Percentiles rank a stretch among this genome's conserved stretches.
phyloP scores from a whole-genome alignment of 345 rosid genomes.

The Camelina hispida region DNA sequence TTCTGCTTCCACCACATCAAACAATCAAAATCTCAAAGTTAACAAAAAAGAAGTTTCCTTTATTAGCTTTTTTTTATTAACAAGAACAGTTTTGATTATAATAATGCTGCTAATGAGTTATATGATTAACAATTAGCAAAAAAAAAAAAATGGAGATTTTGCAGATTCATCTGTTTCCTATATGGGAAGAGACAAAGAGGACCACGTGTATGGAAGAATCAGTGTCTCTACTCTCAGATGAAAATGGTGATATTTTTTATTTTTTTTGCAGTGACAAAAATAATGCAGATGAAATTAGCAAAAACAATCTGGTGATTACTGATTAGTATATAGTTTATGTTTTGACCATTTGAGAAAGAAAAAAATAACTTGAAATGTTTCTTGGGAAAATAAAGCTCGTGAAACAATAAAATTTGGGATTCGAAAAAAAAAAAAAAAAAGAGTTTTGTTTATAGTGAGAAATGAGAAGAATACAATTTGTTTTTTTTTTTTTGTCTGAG shows the following conservation, averaged over 20 bases:
- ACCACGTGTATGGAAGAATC: constrained; percentile 68
- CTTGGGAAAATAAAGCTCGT: constrained; percentile 37
- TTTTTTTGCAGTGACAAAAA: not conserved
- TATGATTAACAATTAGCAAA: constrained; percentile 31
- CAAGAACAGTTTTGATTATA: not conserved
- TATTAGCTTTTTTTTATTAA: constrained; percentile 20
- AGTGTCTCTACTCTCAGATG: constrained; percentile 51
- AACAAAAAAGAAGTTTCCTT: constrained; percentile 42
- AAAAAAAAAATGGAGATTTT: constrained; percentile 45
- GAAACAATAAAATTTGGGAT: constrained; percentile 28
- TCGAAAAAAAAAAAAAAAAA: not conserved
- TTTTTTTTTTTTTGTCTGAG: constrained; percentile 13
- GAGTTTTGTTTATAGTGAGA: constrained; percentile 4
- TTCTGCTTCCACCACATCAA: not conserved
- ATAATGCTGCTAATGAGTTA: constrained; percentile 19
- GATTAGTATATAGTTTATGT: constrained; percentile 31
- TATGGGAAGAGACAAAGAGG: constrained; percentile 42
- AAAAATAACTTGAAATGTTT: not conserved
- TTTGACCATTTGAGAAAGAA: constrained; percentile 39
- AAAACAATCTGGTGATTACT: not conserved
- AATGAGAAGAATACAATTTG: constrained; percentile 23
- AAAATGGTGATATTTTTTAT: constrained; percentile 1
- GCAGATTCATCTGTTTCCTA: constrained; percentile 59
- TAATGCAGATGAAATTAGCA: constrained; percentile 26
- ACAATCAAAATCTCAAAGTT: constrained; percentile 7